Evolutionary conservation across 2,329 filamentous ascomycete species (phyloP).

Genomic region (Proliferodiscus dingleyae): DNA sequence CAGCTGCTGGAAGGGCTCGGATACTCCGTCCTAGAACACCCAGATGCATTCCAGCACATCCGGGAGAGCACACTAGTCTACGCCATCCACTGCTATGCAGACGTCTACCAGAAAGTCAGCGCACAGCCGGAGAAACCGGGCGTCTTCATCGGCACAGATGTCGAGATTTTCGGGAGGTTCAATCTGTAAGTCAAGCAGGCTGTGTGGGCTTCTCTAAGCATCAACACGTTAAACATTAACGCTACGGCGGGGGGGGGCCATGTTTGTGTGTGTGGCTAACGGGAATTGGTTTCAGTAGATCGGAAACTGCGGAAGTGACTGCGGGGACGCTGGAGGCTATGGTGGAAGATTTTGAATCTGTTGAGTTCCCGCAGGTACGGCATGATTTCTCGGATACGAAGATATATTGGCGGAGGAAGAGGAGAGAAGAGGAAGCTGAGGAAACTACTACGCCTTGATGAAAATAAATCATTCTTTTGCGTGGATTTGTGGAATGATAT

Average conservation of each 20-base stretch:
- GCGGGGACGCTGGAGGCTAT: conserved; percentile 20
- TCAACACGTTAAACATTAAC: too few relatives aligned
- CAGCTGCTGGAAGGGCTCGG: conserved; percentile 25
- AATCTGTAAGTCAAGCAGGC: conserved; percentile 19
- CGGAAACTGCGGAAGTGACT: conserved; percentile 6
- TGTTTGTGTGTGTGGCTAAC: background rate
- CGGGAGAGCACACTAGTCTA: conserved; percentile 27
- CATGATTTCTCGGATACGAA: conserved; percentile 32
- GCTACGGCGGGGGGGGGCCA: too few relatives aligned
- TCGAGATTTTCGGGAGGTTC: conserved; percentile 26
- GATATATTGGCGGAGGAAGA: conserved; percentile 25
- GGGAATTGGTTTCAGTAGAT: conserved; percentile 6
- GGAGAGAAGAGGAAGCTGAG: background rate
- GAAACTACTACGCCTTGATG: background rate
- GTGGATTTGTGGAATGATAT: too few relatives aligned
- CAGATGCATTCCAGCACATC: conserved; percentile 26
- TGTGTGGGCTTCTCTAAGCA: too few relatives aligned
- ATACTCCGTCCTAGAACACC: conserved; percentile 26
- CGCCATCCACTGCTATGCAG: conserved; percentile 32
- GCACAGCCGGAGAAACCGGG: conserved; percentile 21
- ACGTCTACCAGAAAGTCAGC: conserved; percentile 26
- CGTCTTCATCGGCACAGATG: conserved; percentile 28
- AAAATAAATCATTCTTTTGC: too few relatives aligned
- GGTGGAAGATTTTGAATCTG: conserved; percentile 22
- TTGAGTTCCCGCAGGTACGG: conserved; percentile 28